Evolutionary conservation across 2,329 filamentous ascomycete genomes (phyloP).

Genomic region (Diaporthe velutina): DNA sequence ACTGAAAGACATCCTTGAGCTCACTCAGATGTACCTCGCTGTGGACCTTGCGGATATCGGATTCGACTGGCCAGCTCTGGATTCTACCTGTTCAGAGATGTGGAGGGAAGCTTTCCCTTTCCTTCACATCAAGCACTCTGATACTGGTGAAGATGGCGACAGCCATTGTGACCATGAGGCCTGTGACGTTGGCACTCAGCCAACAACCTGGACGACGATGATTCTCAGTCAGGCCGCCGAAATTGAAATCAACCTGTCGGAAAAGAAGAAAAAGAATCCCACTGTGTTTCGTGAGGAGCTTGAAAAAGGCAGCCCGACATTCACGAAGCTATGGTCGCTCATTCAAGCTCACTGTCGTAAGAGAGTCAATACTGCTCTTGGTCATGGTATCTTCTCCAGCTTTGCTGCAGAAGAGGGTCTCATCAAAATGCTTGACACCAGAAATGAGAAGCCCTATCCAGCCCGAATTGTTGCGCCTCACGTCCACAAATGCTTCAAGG

Average conservation of each 20-base stretch:
- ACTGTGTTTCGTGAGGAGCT: not conserved
- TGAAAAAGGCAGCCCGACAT: constrained; percentile 2
- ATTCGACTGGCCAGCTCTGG: constrained; percentile 15
- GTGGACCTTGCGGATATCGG: constrained; percentile 30
- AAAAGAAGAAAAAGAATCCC: constrained; percentile 3
- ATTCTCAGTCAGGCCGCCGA: constrained; percentile 16
- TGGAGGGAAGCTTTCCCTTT: constrained; percentile 10
- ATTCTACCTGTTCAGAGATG: constrained; percentile 1
- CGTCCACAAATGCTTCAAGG: constrained; percentile 13
- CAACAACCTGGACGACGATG: constrained; percentile 6
- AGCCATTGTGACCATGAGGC: not conserved
- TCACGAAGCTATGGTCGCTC: constrained; percentile 21
- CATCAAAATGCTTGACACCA: not conserved
- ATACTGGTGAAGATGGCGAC: not conserved
- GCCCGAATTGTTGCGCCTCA: constrained; percentile 8
- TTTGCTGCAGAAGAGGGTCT: constrained; percentile 14
- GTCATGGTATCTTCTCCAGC: not conserved
- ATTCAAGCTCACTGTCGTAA: constrained; percentile 1
- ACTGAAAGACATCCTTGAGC: constrained; percentile 16
- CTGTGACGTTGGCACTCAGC: not conserved
- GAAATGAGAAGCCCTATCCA: not conserved
- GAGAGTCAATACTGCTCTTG: constrained; percentile 5
- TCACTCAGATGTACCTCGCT: constrained; percentile 30
- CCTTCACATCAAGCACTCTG: not conserved
- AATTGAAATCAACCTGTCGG: constrained; percentile 1